phyloP scores from a whole-genome alignment of 2,329 filamentous ascomycete genomes.

The Monosporascus sp. region DNA sequence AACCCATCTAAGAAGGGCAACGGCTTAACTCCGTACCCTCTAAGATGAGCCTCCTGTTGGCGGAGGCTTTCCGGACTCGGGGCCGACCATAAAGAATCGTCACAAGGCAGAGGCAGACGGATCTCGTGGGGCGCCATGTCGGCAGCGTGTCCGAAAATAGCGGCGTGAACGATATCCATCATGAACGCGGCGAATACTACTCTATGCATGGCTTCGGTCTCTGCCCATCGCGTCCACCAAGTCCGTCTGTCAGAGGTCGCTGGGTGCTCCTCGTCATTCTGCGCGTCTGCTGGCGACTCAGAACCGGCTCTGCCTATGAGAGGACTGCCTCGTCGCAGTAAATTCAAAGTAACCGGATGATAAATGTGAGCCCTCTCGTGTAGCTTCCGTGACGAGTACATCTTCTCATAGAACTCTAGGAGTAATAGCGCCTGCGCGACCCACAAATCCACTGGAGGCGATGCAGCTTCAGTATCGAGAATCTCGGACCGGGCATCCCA shows the following conservation, averaged over 20 bases:
- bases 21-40: conserved; percentile 72
- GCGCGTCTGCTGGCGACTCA: conserved; percentile 69
- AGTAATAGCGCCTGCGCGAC: conserved; percentile 80
- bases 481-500: conserved; percentile 76
- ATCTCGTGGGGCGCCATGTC: conserved; percentile 92
- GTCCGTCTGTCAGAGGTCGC: conserved; percentile 34
- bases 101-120: conserved; percentile 77
- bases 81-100: conserved; percentile 81
- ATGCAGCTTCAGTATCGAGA: conserved; percentile 73
- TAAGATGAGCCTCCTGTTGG: conserved; percentile 68
- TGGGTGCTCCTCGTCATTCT: conserved; percentile 53
- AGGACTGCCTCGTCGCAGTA: conserved; percentile 81
- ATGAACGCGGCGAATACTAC: conserved; percentile 88
- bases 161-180: conserved; percentile 81
- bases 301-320: conserved; percentile 74
- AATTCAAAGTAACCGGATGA: conserved; percentile 76
- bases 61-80: conserved; percentile 71
- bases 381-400: conserved; percentile 74
- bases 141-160: conserved; percentile 86
- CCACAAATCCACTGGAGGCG: conserved; percentile 80
- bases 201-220: conserved; percentile 78
- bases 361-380: conserved; percentile 90
- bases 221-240: conserved; percentile 86
- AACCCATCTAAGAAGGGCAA: conserved; percentile 79
- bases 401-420: conserved; percentile 86